Evolutionary conservation across 495 filamentous ascomycete species (phyloP).

Genomic region (Cudoniella acicularis): DNA sequence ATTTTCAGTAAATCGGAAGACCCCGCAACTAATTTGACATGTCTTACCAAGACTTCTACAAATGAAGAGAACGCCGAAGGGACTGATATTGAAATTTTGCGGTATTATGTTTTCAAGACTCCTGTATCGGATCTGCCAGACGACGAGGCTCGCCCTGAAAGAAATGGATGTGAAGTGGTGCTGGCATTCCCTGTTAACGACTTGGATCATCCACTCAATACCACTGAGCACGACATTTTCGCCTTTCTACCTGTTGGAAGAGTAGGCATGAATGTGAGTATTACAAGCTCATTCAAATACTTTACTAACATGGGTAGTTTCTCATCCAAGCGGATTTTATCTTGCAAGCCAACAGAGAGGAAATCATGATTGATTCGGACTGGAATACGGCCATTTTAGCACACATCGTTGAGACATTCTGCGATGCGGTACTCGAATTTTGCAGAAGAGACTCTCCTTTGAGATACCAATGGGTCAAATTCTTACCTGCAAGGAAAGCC

Average conservation of each 20-base stretch:
- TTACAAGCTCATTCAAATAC: background rate
- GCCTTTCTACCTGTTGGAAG: conserved; percentile 5
- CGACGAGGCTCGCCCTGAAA: background rate
- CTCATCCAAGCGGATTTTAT: conserved; percentile 13
- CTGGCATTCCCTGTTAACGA: conserved; percentile 11
- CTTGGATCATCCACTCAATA: background rate
- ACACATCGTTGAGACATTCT: background rate
- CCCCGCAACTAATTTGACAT: background rate
- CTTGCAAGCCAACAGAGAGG: background rate
- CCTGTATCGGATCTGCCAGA: background rate
- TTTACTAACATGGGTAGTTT: conserved; percentile 2
- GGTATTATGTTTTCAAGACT: background rate
- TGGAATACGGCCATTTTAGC: conserved; percentile 4
- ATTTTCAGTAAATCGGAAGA: conserved; percentile 1
- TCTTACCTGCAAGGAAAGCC: background rate
- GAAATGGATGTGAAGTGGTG: conserved; percentile 2
- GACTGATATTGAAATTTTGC: background rate
- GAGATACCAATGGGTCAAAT: conserved; percentile 3
- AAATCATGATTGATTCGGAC: background rate
- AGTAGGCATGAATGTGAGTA: conserved; percentile 6
- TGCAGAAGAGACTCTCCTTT: background rate
- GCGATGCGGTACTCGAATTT: conserved; percentile 4
- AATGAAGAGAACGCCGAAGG: background rate
- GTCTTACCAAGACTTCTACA: background rate
- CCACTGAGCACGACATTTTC: background rate